Conservation (phyloP, 805 yeast genomes). For the Cyberlindnera euphorbiae region DNA sequence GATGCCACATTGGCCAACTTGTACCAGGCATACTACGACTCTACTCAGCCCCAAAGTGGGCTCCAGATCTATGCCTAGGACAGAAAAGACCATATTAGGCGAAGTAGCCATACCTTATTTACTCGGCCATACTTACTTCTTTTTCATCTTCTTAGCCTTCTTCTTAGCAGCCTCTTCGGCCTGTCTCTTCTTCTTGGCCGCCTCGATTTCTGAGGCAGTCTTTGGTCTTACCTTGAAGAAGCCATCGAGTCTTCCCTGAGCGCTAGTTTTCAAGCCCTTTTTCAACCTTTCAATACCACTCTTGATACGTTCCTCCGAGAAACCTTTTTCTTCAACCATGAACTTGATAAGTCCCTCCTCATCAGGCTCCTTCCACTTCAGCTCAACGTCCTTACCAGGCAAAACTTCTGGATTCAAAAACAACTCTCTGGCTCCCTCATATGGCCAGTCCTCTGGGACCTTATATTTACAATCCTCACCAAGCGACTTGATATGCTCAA, state of each 20-base stretch:
- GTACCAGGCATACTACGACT: too few species aligned
- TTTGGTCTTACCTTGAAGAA: conserved; percentile 70
- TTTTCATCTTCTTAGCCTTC: conserved; percentile 22
- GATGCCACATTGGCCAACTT: too few species aligned
- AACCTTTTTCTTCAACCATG: conserved; percentile 84
- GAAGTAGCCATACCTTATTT: too few species aligned
- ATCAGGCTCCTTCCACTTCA: conserved; percentile 90
- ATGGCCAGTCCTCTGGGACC: conserved; percentile 95
- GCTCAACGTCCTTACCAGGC: conserved; percentile 51
- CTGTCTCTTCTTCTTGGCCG: conserved; percentile 26
- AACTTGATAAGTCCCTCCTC: conserved; percentile 76
- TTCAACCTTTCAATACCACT: conserved; percentile 81
- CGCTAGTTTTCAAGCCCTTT: conserved; percentile 79
- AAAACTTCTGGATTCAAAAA: conserved; percentile 80
- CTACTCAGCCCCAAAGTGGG: too few species aligned
- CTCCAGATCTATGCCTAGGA: too few species aligned
- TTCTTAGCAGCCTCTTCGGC: conserved; percentile 27
- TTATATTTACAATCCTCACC: conserved; percentile 60
- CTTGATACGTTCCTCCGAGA: conserved; percentile 86
- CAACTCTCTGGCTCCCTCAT: conserved; percentile 76
- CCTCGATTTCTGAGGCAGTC: conserved; percentile 39
- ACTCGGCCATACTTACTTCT: too few species aligned
- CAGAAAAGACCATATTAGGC: too few species aligned
- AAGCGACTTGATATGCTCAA: conserved; percentile 59
- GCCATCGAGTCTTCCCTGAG: conserved; percentile 90